Evolutionary conservation across 495 filamentous ascomycete genomes (phyloP), one percentile per base, ranked within the genome.

Genomic region (Xylaria palmicola): DNA sequence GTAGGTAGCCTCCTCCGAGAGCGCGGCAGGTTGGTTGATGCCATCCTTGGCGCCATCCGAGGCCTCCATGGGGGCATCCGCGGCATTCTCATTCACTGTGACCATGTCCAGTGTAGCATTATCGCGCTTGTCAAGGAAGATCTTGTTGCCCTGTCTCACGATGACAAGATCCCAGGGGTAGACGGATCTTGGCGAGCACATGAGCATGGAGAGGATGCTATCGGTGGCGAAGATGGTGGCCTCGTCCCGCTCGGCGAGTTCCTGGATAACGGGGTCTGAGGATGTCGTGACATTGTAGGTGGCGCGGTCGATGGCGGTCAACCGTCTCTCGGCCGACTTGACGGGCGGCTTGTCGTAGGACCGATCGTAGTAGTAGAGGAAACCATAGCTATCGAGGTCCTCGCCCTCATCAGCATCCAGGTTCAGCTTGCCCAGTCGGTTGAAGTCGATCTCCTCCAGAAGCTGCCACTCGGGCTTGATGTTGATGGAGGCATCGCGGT

Each of bases 91-190:
- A 79, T 98, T 98, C 67, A 98, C 94, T 0, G 91, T 96, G 43
- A 98, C 92, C 82, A 97, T 89, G 78, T 98, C 94, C n/a, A 98
- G 81, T 13, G 88, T 88, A 37, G 91, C 89, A 59, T 90, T 90
- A 56, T 96, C 92, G 57, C 94, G 90, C 86, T 98, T 98, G 83
- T 98, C 94, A 64, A 98, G 88, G 84, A 89, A 98, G 75, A 98
- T 84, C 83, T 97, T 97, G 86, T 92, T 90, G 72, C 89, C 91
- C 72, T 93, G 90, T 66, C 88, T 85, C 53, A 89, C 77, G 63
- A 98, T 93, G 70, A 98, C 89, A 60, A 98, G 87, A 76, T 98
- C 94, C 94, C 94, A 98, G 12, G 92, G 91, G 82, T 97, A 97
- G 47, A 98, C 90, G 37, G 90, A 94, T 56, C 94, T 87, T 39